These are phyloP conservation scores for Xylariaceae sp. DNA, from an alignment of 2,329 filamentous ascomycete genomes.

Conservation along the genomic window DNA sequence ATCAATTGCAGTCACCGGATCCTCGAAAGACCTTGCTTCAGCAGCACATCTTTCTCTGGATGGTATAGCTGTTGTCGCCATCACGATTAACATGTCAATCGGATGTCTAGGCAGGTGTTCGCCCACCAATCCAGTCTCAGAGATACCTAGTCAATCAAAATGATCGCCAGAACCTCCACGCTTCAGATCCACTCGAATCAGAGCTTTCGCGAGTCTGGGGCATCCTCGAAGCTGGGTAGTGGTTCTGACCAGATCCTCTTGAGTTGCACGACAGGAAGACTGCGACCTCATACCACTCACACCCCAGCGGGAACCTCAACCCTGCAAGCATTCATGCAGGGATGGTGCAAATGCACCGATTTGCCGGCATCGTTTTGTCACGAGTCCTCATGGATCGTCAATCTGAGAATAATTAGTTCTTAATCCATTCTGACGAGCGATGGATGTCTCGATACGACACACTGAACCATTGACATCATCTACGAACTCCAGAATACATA, in stretches of 20 bases:
- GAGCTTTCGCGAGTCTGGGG: neutral
- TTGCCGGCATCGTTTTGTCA: slow-evolving; percentile 1
- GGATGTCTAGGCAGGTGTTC: neutral
- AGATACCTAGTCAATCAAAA: neutral
- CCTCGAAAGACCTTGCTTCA: neutral
- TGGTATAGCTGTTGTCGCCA: neutral
- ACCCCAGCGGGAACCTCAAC: slow-evolving; percentile 1
- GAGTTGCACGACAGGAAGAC: slow-evolving; percentile 8
- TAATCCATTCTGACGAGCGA: neutral
- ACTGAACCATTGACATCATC: too few species aligned
- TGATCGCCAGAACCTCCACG: neutral
- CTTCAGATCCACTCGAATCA: neutral
- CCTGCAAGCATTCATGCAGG: slow-evolving; percentile 13
- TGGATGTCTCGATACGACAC: neutral
- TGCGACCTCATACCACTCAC: neutral
- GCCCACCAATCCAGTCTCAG: neutral
- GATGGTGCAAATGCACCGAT: slow-evolving; percentile 11
- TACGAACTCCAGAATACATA: too few species aligned
- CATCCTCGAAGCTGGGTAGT: slow-evolving; percentile 3
- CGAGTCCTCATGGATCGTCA: neutral
- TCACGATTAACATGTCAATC: neutral
- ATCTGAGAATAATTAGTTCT: too few species aligned
- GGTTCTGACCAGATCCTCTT: slow-evolving; percentile 7
- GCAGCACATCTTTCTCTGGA: neutral
- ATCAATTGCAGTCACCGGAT: neutral